Evolutionary conservation across 352 stramenopile genomes (phyloP).

Genomic region (Pythium oligandrum): DNA sequence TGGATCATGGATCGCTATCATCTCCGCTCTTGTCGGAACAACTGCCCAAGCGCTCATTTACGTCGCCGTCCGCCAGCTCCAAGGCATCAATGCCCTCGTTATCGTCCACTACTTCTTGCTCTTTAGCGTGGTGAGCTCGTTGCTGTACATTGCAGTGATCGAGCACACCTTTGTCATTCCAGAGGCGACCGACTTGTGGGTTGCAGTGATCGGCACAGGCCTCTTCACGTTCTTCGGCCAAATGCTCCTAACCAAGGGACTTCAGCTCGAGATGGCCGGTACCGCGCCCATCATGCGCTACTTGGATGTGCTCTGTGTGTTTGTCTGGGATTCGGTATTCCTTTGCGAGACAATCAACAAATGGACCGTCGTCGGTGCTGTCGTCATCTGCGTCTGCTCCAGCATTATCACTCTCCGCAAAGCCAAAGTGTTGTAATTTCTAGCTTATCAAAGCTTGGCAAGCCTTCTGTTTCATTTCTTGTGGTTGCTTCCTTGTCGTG

Average conservation of each 20-base stretch:
- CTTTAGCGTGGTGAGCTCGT: slow-evolving; percentile 4
- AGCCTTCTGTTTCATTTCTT: no score
- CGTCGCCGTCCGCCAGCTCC: slow-evolving; percentile 16
- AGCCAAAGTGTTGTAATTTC: slow-evolving; percentile 2
- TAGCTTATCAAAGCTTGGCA: no score
- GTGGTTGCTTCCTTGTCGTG: no score
- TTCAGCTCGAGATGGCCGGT: slow-evolving; percentile 77
- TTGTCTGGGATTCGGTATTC: slow-evolving; percentile 50
- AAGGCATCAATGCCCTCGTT: slow-evolving; percentile 18
- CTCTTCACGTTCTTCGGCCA: slow-evolving; percentile 67
- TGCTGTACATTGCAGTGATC: slow-evolving; percentile 12
- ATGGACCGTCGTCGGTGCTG: slow-evolving; percentile 22
- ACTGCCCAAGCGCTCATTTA: slow-evolving; percentile 16
- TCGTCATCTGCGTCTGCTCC: slow-evolving; percentile 58
- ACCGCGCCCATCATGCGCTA: slow-evolving; percentile 84
- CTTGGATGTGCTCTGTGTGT: slow-evolving; percentile 79
- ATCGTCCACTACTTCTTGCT: slow-evolving; percentile 27
- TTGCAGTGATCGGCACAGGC: slow-evolving; percentile 43
- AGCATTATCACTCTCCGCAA: slow-evolving; percentile 59
- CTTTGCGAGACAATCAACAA: slow-evolving; percentile 20
- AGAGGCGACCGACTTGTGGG: slow-evolving; percentile 33
- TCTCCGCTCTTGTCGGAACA: slow-evolving; percentile 4
- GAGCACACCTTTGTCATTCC: slow-evolving; percentile 35
- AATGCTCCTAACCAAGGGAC: slow-evolving; percentile 69
- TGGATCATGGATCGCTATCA: slow-evolving; percentile 3